Base-by-base conservation (phyloP, 345 rosid species). In the Salix dunnii region DNA sequence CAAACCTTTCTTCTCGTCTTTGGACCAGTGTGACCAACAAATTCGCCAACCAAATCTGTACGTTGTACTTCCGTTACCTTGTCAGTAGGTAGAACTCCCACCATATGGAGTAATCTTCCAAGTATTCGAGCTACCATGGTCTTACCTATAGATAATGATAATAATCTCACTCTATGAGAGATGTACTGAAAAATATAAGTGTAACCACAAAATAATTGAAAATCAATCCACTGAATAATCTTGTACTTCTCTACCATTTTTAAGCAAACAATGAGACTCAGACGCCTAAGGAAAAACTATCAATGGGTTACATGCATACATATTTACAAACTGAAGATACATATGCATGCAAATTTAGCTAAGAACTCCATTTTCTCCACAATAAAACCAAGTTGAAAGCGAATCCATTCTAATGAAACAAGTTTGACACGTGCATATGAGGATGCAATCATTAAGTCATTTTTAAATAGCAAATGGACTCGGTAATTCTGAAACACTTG, bases 1-100 rank as follows among this genome's bases (percentile, higher is more conserved):
- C 21, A 35, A 76, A 92, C 99, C 99, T 89, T 96, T 77, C 91
- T 88, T 85, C 97, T 85, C 43, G 99, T 96, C 86, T 92, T 96
- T 61, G 99, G 98, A 53, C 99, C 99, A 20, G 98, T 96, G 76
- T 96, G 98, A 36, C 98, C 97, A 46, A 96, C 99, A 78, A 96
- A 94, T 84, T 96, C 97, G 58, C 99, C 99, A 72, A 96, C 99
- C 88, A 96, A 89, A 89, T 96, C 99, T 6, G 99, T 96, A 67
- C 99, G 87, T 71, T 94, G 94, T 2, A 91, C 97, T 86, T 93
- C 97, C 17, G 92, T 93, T 82, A 93, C 96, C 85, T 76, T 90
- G 71, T 94, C 94, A 10, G 96, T 92, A 16, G 99, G 97, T 78
- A 96, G 89, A 78, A 96, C 84, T 76, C 98, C 99, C 36, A 96